These are phyloP conservation scores for Didymella keratinophila DNA, from an alignment of 2,329 filamentous ascomycete species.

Conservation along the genomic window DNA sequence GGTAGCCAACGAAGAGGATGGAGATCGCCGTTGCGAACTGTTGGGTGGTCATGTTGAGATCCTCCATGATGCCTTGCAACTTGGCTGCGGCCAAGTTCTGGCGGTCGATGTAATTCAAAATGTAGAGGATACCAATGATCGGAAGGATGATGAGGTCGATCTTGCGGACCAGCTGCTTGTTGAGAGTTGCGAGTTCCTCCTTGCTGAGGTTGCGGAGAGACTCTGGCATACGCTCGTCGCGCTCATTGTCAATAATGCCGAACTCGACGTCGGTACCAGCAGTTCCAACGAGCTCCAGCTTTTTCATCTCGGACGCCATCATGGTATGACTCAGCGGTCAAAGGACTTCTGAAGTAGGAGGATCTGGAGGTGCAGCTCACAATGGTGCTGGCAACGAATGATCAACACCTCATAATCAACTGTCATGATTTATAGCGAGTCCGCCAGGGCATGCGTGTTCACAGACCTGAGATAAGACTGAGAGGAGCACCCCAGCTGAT, in stretches of 20 bases:
- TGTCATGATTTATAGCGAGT: conserved; percentile 13
- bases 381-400: conserved; percentile 13
- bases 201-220: conserved; percentile 25
- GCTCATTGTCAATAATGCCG: conserved; percentile 11
- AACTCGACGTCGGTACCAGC: conserved; percentile 15
- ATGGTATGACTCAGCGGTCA: conserved; percentile 5
- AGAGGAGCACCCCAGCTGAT: conserved; percentile 23
- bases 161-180: conserved; percentile 30
- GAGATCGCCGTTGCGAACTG: conserved; percentile 49
- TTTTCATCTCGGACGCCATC: conserved; percentile 19
- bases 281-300: conserved; percentile 15
- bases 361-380: conserved; percentile 1
- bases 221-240: conserved; percentile 21
- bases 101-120: conserved; percentile 34
- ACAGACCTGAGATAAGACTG: conserved; percentile 12
- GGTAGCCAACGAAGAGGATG: conserved; percentile 62
- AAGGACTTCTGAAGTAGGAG: neutral
- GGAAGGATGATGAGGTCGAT: conserved; percentile 29
- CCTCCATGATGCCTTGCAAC: conserved; percentile 32
- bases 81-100: conserved; percentile 32
- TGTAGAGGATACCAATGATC: conserved; percentile 32
- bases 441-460: conserved; percentile 2
- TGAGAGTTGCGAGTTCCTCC: conserved; percentile 26
- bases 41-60: conserved; percentile 31
- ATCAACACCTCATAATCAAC: conserved; percentile 9